Evolutionary conservation across 2,329 filamentous ascomycete species (phyloP), one percentile per base, ranked within the genome.

Genomic region (Colletotrichum aenigma): DNA sequence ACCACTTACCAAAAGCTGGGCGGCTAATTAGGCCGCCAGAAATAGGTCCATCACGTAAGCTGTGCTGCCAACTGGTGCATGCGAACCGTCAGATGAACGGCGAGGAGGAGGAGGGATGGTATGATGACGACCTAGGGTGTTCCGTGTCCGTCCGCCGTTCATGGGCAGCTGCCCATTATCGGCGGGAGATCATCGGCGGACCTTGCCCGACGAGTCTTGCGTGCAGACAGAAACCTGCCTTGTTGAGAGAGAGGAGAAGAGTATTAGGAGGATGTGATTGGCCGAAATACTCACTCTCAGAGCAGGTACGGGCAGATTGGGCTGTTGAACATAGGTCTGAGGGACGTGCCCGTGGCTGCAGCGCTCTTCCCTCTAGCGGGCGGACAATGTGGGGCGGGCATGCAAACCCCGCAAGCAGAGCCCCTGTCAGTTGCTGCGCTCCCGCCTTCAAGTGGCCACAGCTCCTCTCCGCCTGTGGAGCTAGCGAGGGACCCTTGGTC

Each of bases 401-500:
- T 68, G 73, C 66, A 68, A 66, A 71, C 77, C 76, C 76, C 76
- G 76, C 77, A 66, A 74, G 74, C 24, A 65, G 66, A 34, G 32
- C 48, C 61, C 69, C 66, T 70, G 66, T 74, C 76, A 76, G 34
- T 43, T 62, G 62, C 67, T 55, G 70, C 48, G 69, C 74, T 67
- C 66, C 66, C 43, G 61, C 66, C 71, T 43, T 30, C 15, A 1
- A 78, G 66, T 78, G 76, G 77, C 58, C 74, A 66, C 67, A 77
- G 77, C 77, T 76, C 58, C 8, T 7, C 18, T 16, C 58, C 62
- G 16, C 21, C 12, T 24, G 21, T 21, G 21, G 43, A 21, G 55
- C 77, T 77, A 78, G 76, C 78, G 74, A 71, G 68, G 56, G 76
- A 61, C 74, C 66, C 79, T 78, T 76, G 80, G 79, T 73, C 76